Evolutionary conservation across 2,329 filamentous ascomycete genomes (phyloP).

Genomic region (Rhynchosporium agropyri): DNA sequence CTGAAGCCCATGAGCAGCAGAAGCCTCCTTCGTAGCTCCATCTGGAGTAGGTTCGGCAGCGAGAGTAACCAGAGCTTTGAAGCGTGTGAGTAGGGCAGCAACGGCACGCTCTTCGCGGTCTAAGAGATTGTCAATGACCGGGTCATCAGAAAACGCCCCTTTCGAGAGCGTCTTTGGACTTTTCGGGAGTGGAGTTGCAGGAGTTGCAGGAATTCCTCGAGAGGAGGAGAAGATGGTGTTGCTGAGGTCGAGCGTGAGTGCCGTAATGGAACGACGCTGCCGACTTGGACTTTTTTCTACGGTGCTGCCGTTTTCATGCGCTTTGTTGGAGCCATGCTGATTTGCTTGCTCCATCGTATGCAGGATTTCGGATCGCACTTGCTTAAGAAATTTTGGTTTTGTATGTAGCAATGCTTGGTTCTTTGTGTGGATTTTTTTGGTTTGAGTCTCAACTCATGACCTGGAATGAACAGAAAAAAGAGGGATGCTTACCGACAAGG

Average conservation of each 20-base stretch:
- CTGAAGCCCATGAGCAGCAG: constrained; percentile 40
- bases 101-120: constrained; percentile 51
- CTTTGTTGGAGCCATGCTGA: background rate
- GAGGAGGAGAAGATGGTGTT: background rate
- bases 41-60: constrained; percentile 35
- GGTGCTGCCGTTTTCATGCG: background rate
- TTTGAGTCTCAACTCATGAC: no score
- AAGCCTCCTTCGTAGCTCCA: constrained; percentile 39
- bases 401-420: background rate
- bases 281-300: background rate
- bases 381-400: no score
- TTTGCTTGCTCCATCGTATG: constrained; percentile 4
- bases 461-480: constrained; percentile 6
- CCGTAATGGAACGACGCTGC: no score
- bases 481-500: constrained; percentile 37
- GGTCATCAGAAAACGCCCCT: background rate
- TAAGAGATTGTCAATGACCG: constrained; percentile 36
- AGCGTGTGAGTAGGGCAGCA: constrained; percentile 50
- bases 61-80: constrained; percentile 47
- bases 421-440: background rate
- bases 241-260: background rate
- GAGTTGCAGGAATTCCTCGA: background rate
- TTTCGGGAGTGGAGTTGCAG: background rate
- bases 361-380: no score
- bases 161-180: background rate